Conservation (phyloP, 2,329 filamentous ascomycete species). For the Xylaria sp. region DNA sequence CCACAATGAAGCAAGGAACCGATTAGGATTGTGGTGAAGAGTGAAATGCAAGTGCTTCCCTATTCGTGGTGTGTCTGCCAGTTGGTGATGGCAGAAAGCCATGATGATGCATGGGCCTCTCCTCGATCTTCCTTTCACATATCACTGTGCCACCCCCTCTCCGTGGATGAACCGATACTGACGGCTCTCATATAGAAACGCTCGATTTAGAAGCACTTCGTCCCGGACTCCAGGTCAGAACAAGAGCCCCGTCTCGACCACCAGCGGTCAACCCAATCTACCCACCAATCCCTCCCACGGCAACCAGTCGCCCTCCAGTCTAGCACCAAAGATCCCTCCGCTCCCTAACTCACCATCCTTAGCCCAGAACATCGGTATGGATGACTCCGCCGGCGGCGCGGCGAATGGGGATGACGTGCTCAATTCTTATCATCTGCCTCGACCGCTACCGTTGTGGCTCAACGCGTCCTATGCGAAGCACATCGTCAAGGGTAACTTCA, state of each 20-base stretch:
- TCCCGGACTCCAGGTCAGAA: constrained; percentile 53
- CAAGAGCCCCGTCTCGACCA: constrained; percentile 56
- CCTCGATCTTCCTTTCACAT: constrained; percentile 9
- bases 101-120: neutral
- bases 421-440: constrained; percentile 65
- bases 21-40: constrained; percentile 5
- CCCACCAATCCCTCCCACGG: constrained; percentile 49
- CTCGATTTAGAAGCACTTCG: constrained; percentile 60
- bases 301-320: constrained; percentile 53
- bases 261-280: constrained; percentile 52
- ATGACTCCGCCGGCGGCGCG: constrained; percentile 56
- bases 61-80: constrained; percentile 10
- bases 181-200: constrained; percentile 48
- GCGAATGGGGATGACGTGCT: constrained; percentile 58
- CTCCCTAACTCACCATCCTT: constrained; percentile 66
- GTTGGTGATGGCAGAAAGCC: constrained; percentile 10
- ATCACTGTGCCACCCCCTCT: constrained; percentile 9
- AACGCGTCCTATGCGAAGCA: constrained; percentile 76
- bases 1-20: constrained; percentile 6
- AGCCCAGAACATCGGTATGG: constrained; percentile 69
- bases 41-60: constrained; percentile 21
- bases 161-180: constrained; percentile 32
- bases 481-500: constrained; percentile 96
- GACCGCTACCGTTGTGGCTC: constrained; percentile 72
- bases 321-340: constrained; percentile 62